phyloP scores from a whole-genome alignment of 78 protist genomes.

The Carpediemonas membranifera region DNA sequence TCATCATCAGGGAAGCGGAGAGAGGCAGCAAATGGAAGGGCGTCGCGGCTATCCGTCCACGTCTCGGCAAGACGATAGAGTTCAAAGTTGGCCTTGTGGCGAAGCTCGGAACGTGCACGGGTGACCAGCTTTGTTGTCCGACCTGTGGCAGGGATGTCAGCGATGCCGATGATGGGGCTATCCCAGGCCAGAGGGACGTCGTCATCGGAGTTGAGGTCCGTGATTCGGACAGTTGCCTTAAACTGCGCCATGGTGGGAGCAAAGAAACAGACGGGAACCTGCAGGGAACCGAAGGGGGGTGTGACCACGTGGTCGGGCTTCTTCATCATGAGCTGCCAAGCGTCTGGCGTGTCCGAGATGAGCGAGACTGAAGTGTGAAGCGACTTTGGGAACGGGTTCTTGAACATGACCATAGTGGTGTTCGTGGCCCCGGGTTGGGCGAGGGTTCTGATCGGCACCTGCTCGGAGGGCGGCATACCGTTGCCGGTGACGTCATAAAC shows the following conservation, averaged over 20 bases:
- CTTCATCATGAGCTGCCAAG: slow-evolving; percentile 10
- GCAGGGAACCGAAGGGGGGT: slow-evolving; percentile 15
- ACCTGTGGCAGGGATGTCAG: slow-evolving; percentile 9
- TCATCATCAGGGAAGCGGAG: too few species aligned
- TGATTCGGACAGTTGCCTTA: background rate
- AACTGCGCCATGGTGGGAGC: slow-evolving; percentile 6
- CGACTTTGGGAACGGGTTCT: slow-evolving; percentile 26
- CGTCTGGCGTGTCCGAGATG: background rate
- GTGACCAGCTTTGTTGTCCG: background rate
- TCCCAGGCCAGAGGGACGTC: slow-evolving; percentile 13
- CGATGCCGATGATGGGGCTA: slow-evolving; percentile 19
- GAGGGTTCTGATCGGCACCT: background rate
- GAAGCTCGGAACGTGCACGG: too few species aligned
- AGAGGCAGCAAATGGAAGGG: too few species aligned
- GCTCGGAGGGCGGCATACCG: slow-evolving; percentile 22
- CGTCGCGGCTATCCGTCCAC: too few species aligned
- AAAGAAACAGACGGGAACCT: background rate
- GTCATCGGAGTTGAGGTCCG: background rate
- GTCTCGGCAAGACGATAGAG: too few species aligned
- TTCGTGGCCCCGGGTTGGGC: background rate
- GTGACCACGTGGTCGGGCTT: background rate
- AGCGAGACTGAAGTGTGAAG: background rate
- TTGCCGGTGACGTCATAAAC: background rate
- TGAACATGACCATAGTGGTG: background rate
- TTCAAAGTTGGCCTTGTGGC: too few species aligned